phyloP scores from a whole-genome alignment of 768 basidiomycete species.

The Amanita pseudoporphyria region DNA sequence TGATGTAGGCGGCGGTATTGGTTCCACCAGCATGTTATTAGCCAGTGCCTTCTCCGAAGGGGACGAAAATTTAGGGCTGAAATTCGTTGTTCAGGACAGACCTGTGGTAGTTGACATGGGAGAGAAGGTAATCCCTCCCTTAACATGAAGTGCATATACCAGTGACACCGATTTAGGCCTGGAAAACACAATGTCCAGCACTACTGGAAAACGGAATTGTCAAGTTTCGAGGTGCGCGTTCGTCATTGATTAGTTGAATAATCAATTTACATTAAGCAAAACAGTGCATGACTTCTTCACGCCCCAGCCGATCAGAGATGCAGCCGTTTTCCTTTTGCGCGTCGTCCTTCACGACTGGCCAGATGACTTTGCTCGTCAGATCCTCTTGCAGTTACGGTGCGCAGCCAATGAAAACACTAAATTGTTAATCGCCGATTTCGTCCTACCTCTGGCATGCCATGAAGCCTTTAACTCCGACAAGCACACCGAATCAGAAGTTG shows the following conservation, averaged over 20 bases:
- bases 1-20: conserved; percentile 67
- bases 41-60: conserved; percentile 23
- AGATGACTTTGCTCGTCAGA: conserved; percentile 40
- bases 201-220: conserved; percentile 45
- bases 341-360: conserved; percentile 78
- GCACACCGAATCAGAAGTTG: background rate
- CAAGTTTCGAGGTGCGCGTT: conserved; percentile 37
- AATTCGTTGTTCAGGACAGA: conserved; percentile 56
- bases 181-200: conserved; percentile 50
- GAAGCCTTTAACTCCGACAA: conserved; percentile 27
- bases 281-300: conserved; percentile 71
- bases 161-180: conserved; percentile 26
- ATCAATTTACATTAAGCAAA: background rate
- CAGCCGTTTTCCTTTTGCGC: conserved; percentile 62
- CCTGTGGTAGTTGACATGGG: conserved; percentile 45
- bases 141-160: conserved; percentile 11
- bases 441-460: conserved; percentile 61
- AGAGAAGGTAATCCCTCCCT: conserved; percentile 25
- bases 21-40: conserved; percentile 28
- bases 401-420: conserved; percentile 44
- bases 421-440: conserved; percentile 62
- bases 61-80: conserved; percentile 17
- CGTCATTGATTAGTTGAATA: background rate
- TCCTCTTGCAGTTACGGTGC: conserved; percentile 34
- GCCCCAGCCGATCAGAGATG: conserved; percentile 41